A percentile compares a stretch with the other conserved stretches of the same genome.
These are phyloP conservation scores for Trichoderma arundinaceum DNA, from an alignment of 2,329 filamentous ascomycete genomes.

Conservation along the genomic window DNA sequence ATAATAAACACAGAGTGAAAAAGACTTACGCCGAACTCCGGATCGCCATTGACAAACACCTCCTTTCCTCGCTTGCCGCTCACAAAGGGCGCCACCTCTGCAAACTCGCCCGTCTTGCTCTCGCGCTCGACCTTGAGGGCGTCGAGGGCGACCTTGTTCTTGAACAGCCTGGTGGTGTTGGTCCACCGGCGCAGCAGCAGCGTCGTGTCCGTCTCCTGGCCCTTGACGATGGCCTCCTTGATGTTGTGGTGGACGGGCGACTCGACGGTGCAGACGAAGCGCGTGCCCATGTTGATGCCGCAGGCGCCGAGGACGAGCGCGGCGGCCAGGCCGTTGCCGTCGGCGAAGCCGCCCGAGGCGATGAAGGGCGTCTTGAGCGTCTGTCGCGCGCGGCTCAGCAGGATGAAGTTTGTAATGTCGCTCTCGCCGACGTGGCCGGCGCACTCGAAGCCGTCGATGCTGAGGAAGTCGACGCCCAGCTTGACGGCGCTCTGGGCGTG, in stretches of 20 bases:
- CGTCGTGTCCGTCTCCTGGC: constrained; percentile 88
- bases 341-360: constrained; percentile 92
- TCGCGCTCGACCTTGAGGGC: constrained; percentile 83
- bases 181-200: constrained; percentile 88
- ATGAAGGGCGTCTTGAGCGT: constrained; percentile 88
- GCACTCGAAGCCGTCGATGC: constrained; percentile 97
- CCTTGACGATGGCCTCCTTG: constrained; percentile 88
- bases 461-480: constrained; percentile 94
- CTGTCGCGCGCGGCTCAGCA: constrained; percentile 85
- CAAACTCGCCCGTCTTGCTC: constrained; percentile 84
- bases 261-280: constrained; percentile 96
- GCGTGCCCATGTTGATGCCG: constrained; percentile 97
- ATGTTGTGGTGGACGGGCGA: constrained; percentile 91
- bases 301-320: constrained; percentile 88
- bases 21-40: constrained; percentile 79
- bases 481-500: constrained; percentile 92
- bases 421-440: constrained; percentile 86
- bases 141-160: constrained; percentile 84
- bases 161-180: constrained; percentile 88
- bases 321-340: constrained; percentile 90
- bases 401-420: constrained; percentile 88
- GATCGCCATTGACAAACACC: constrained; percentile 91
- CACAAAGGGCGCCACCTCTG: constrained; percentile 84
- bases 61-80: constrained; percentile 89
- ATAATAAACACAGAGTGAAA: too few relatives aligned